phyloP scores from a whole-genome alignment of 495 filamentous ascomycete species.

The Xylaria flabelliformis region DNA sequence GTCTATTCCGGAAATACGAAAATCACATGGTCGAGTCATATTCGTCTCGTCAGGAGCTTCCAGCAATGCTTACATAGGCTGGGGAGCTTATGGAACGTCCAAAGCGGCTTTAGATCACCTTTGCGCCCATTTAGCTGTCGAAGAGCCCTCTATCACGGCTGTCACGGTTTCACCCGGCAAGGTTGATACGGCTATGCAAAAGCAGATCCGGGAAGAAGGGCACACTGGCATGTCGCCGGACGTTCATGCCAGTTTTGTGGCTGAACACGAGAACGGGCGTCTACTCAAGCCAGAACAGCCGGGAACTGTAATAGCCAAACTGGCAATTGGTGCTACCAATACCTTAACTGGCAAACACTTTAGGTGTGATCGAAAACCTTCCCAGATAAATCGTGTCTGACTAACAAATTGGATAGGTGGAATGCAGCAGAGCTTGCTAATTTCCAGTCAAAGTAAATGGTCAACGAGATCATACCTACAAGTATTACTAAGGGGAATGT shows the following conservation, averaged over 20 bases:
- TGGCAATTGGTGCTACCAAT: constrained; percentile 63
- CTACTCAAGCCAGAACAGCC: constrained; percentile 84
- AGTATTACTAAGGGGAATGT: constrained; percentile 17
- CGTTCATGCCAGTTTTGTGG: constrained; percentile 71
- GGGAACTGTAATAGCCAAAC: constrained; percentile 81
- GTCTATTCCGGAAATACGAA: constrained; percentile 72
- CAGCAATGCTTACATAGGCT: constrained; percentile 68
- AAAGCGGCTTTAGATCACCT: constrained; percentile 93
- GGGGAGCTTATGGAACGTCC: constrained; percentile 80
- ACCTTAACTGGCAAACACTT: constrained; percentile 78
- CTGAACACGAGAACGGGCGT: constrained; percentile 68
- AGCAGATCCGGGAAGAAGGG: constrained; percentile 76
- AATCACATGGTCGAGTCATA: constrained; percentile 70
- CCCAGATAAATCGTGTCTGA: neutral
- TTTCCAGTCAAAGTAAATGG: constrained; percentile 59
- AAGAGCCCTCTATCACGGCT: constrained; percentile 78
- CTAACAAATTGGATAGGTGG: constrained; percentile 67
- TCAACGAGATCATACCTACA: constrained; percentile 24
- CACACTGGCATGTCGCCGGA: constrained; percentile 66
- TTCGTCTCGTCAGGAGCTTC: constrained; percentile 82
- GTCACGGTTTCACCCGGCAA: constrained; percentile 81
- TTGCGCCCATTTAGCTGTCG: constrained; percentile 70
- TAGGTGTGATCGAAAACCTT: constrained; percentile 52
- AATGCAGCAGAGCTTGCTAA: constrained; percentile 66
- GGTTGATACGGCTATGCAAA: constrained; percentile 94